Percentiles rank a stretch among this genome's conserved stretches.
These are phyloP conservation scores for Fusarium sublunatum DNA, from an alignment of 2,329 filamentous ascomycete genomes.

Conservation along the genomic window DNA sequence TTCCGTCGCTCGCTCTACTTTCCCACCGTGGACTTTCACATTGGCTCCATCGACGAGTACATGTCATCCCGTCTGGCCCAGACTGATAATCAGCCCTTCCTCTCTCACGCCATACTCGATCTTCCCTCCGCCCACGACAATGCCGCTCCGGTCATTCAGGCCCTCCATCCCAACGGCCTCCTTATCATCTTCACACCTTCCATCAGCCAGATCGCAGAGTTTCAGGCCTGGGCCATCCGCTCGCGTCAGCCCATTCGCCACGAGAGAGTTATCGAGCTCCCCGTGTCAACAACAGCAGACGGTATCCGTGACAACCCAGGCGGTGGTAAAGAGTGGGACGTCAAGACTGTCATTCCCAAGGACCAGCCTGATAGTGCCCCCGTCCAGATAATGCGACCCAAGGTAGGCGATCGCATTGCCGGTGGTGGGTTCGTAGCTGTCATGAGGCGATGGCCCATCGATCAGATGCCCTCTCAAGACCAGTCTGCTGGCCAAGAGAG, in stretches of 20 bases:
- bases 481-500: conserved; percentile 19
- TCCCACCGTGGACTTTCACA: conserved; percentile 78
- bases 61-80: conserved; percentile 62
- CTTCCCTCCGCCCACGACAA: conserved; percentile 71
- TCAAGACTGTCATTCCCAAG: conserved; percentile 60
- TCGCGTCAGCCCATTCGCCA: conserved; percentile 64
- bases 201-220: conserved; percentile 80
- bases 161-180: conserved; percentile 71
- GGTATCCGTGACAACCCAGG: conserved; percentile 57
- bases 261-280: conserved; percentile 70
- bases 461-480: conserved; percentile 14
- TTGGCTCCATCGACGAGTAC: conserved; percentile 73
- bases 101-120: conserved; percentile 79
- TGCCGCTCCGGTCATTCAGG: conserved; percentile 60
- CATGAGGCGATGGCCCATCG: conserved; percentile 49
- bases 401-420: conserved; percentile 54
- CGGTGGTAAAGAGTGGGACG: conserved; percentile 72
- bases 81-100: conserved; percentile 65
- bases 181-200: conserved; percentile 80
- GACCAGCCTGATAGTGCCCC: conserved; percentile 36
- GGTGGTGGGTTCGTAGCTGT: conserved; percentile 57
- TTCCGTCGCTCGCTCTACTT: conserved; percentile 79
- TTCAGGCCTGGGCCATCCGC: conserved; percentile 60
- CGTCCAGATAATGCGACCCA: conserved; percentile 57
- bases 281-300: conserved; percentile 53